These are phyloP conservation scores for Carex arenaria DNA, from an alignment of 202 grass and related monocot species.

Conservation along the genomic window DNA sequence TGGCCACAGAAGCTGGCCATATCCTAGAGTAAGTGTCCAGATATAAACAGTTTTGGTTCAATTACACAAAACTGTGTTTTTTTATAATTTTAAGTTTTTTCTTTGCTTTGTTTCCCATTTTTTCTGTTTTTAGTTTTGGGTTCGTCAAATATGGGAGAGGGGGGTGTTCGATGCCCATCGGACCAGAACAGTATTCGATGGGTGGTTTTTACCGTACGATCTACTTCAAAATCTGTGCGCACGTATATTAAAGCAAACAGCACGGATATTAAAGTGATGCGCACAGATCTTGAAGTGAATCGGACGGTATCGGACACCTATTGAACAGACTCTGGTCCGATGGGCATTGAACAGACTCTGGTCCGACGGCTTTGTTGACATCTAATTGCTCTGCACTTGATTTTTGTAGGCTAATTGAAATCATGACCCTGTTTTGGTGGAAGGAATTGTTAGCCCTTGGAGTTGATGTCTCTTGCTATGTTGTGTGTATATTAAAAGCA, in stretches of 20 bases:
- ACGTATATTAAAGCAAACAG: too few relatives aligned
- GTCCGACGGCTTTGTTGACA: not conserved
- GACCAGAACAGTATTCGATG: too few relatives aligned
- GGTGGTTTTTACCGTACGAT: too few relatives aligned
- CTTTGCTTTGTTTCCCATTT: not conserved
- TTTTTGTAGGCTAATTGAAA: conserved; percentile 1
- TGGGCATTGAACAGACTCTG: too few relatives aligned
- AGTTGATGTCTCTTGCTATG: not conserved
- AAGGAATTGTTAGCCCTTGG: not conserved
- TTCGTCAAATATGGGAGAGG: not conserved
- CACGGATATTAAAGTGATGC: too few relatives aligned
- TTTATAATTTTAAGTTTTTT: not conserved
- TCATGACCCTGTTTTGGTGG: not conserved
- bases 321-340: too few relatives aligned
- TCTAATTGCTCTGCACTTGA: not conserved
- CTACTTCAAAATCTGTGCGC: too few relatives aligned
- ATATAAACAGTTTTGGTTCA: not conserved
- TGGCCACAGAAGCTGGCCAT: conserved; percentile 24
- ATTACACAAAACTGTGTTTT: not conserved
- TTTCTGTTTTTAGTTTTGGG: not conserved
- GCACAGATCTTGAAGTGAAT: too few relatives aligned
- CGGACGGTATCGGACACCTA: too few relatives aligned
- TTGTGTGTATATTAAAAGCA: conserved; percentile 16
- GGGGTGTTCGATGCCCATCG: too few relatives aligned
- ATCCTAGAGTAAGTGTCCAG: conserved; percentile 30